Evolutionary conservation across 257 asterid genomes (phyloP), one percentile per base, ranked within the genome.

Genomic region (Verbascum thapsus): DNA sequence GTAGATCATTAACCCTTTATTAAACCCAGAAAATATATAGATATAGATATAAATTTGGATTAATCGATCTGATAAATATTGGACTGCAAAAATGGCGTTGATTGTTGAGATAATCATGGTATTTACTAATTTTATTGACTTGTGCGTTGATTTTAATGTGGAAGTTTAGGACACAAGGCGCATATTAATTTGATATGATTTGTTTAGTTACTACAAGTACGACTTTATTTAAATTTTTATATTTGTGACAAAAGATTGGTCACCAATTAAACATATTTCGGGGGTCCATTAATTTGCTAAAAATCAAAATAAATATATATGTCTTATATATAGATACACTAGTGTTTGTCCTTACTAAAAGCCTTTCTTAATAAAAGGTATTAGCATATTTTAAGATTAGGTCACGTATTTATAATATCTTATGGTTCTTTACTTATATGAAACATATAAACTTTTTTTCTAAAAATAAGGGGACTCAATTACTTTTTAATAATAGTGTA

Each of bases 71-170:
- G 69, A 12, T 19, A 10, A 62, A 38, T 15, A 10, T 20, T 58
- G 68, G 63, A 15, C 52, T 43, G 6, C 32, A 61, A 43, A 71
- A 41, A 13, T 47, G 61, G 63, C 67, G 58, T 13, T 42, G 47
- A 51, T 67, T 32, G 62, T 55, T 49, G 58, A 47, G 66, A 17
- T 48, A 26, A 53, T 41, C 22, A 47, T 61, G 26, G 47, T 16
- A 40, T 0, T 22, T 64, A n/a, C 32, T 5, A 26, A 26, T 26
- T 26, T 1, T 1, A 26, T 56, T 8, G 63, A 53, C 64, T 44
- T 8, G 40, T 63, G 30, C 18, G 58, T 39, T 34, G 23, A 18
- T 32, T 71, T 66, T 61, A 4, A 30, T n/a, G 26, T 38, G 12
- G 34, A 35, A 66, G 12, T 45, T 22, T 1, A 26, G 32, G 56